Evolutionary conservation across 2,329 filamentous ascomycete species (phyloP), one percentile per base, ranked within the genome.

Genomic region (Mycogone perniciosa): DNA sequence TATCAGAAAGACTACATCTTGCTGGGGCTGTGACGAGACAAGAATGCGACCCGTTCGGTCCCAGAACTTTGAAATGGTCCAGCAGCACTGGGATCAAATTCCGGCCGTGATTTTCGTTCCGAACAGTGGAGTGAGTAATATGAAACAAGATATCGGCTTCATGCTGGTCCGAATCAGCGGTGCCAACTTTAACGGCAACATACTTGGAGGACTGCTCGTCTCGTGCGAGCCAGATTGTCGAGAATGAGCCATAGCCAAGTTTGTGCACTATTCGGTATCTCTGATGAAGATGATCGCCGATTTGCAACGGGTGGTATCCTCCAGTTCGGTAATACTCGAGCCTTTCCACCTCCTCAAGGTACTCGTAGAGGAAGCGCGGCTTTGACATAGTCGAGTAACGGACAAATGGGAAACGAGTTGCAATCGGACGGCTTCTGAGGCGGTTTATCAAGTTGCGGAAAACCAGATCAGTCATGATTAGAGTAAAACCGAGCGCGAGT

Each of bases 231-330:
- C 31, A 37, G 45, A 10, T 60, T 26, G 35, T 68, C 66, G 1
- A 48, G 53, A n/a, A 66, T 64, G 20, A 71, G 63, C 63, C 62
- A 31, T 62, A 50, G 5, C 63, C 63, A 30, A 67, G 62, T 48
- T 66, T 67, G 39, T 64, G 58, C 2, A 63, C 57, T 29, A 64
- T 47, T 2, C 50, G 46, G 51, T 65, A 65, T 31, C 61, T 60
- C 4, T 50, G 44, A 9, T 57, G 43, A 55, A 75, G 66, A 4
- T 46, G 56, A 31, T 73, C 65, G n/a, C 64, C 67, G 10, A 73
- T 62, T 9, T 59, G 55, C 9, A 71, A 58, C 3, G 71, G 69
- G 46, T 73, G 67, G 53, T 68, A 73, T 7, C 68, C 69, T 3
- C 68, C 67, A 2, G 56, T 57, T 7, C 52, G 45, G 52, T 73